A percentile compares a stretch with the other conserved stretches of the same genome.
These are phyloP conservation scores for Penicillium coprophilum DNA, from an alignment of 495 filamentous ascomycete genomes.

Conservation along the genomic window DNA sequence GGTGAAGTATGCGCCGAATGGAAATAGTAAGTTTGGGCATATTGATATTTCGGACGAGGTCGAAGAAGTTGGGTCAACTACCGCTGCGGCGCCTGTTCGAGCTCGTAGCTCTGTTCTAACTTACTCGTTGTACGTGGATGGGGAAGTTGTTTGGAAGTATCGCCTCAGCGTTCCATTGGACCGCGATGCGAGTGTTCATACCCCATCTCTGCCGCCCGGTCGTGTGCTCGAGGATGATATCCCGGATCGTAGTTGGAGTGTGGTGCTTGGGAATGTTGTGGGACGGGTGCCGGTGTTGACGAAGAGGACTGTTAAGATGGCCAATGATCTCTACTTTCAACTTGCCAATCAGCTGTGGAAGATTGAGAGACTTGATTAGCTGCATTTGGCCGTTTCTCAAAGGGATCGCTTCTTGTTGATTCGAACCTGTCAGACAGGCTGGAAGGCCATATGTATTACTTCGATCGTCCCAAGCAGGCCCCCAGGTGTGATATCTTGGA, in stretches of 20 bases:
- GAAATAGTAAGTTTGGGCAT: constrained; percentile 87
- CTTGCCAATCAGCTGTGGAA: constrained; percentile 14
- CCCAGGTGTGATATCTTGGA: background rate
- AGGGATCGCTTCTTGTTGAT: no score
- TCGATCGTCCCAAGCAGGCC: background rate
- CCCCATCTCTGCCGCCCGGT: constrained; percentile 24
- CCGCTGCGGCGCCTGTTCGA: constrained; percentile 26
- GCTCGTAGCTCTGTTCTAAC: constrained; percentile 57
- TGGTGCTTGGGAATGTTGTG: constrained; percentile 17
- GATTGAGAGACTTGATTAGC: constrained; percentile 21
- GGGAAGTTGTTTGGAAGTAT: constrained; percentile 72
- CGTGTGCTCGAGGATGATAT: constrained; percentile 33
- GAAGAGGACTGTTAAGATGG: constrained; percentile 3
- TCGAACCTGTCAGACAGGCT: background rate
- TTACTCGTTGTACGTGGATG: constrained; percentile 82
- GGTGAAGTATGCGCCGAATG: constrained; percentile 83
- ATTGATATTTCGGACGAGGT: constrained; percentile 74
- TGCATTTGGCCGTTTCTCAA: background rate
- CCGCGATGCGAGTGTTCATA: background rate
- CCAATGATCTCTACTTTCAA: constrained; percentile 10
- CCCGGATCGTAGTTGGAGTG: constrained; percentile 17
- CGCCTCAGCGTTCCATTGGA: constrained; percentile 39
- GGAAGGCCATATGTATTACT: background rate
- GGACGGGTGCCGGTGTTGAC: constrained; percentile 23
- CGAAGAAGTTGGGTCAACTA: constrained; percentile 47